Evolutionary conservation across 352 stramenopile species (phyloP).

Genomic region (Globisporangium mamillatum): DNA sequence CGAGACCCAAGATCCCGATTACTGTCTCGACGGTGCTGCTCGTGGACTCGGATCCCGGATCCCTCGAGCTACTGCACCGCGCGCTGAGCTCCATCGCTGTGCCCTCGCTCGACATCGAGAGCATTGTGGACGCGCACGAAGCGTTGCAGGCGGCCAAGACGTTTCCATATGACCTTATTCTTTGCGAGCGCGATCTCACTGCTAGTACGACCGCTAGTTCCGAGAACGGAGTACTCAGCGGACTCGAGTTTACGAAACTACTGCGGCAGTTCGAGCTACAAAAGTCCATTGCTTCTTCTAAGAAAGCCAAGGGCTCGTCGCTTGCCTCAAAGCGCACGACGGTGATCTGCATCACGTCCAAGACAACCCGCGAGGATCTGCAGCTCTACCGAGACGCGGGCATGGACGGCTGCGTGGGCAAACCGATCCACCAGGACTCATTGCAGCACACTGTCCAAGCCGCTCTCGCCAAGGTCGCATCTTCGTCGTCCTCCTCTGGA

Average conservation of each 20-base stretch:
- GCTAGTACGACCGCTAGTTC: too few relatives aligned
- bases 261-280: slow-evolving; percentile 80
- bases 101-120: slow-evolving; percentile 47
- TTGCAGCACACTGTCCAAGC: slow-evolving; percentile 79
- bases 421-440: slow-evolving; percentile 64
- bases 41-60: slow-evolving; percentile 32
- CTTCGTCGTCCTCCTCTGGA: background rate
- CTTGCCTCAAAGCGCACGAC: slow-evolving; percentile 27
- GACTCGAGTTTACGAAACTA: slow-evolving; percentile 73
- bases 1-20: slow-evolving; percentile 5
- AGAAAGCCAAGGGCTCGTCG: background rate
- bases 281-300: slow-evolving; percentile 29
- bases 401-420: slow-evolving; percentile 91
- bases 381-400: slow-evolving; percentile 85
- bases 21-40: slow-evolving; percentile 24
- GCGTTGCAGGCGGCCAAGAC: slow-evolving; percentile 50
- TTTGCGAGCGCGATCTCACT: slow-evolving; percentile 75
- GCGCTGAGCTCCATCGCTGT: slow-evolving; percentile 21
- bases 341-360: slow-evolving; percentile 71
- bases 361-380: slow-evolving; percentile 67
- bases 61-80: slow-evolving; percentile 37
- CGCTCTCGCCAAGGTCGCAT: slow-evolving; percentile 40
- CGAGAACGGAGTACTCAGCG: slow-evolving; percentile 29
- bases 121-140: slow-evolving; percentile 49
- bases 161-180: slow-evolving; percentile 74